Evolutionary conservation across 1,139 yeast species (phyloP), one percentile per base, ranked within the genome.

Genomic region (Pichia sp.): DNA sequence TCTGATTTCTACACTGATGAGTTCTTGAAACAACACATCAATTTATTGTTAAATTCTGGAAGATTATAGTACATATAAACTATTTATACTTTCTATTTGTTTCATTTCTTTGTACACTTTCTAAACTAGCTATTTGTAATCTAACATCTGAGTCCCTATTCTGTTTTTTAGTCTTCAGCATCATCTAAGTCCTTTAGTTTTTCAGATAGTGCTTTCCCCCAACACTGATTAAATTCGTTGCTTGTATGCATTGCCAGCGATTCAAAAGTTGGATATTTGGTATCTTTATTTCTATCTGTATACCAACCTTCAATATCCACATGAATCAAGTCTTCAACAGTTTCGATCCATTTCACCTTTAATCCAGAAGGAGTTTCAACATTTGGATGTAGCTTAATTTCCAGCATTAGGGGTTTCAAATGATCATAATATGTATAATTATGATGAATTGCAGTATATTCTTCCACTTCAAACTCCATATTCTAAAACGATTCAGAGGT

Each of bases 1-100:
- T 80, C 95, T 8, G 78, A 82, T 37, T 89, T 85, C 65, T 90
- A 88, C 67, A 78, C 80, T 42, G 88, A 86, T 52, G 87, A 86
- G 52, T 69, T 85, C 59, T 71, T 89, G 49, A 77, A 78, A 56
- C 92, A 88, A 59, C 87, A 86, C 58, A 74, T 89, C 47, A 89
- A 85, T 56, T 70, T 88, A 46, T 73, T 89, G 58, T 70, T 88
- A 56, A 74, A 74, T 55, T 68, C 74, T n/a, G 75, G 74, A 18
- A 66, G 74, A 51, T 62, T 71, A 56, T 71, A 59, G 15, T 18
- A 32, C 16, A 9, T 16, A 32, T 4, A n/a, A 12, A 23, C 11
- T 5, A n/a, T 39, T 20, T 23, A 45, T 13, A 29, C 29, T 18
- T 26, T 29, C 23, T 24, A 4, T 26, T n/a, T 13, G 12, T 36